Evolutionary conservation across 1,284 basidiomycete species (phyloP), one percentile per base, ranked within the genome.

Genomic region (Leccinum fallax): DNA sequence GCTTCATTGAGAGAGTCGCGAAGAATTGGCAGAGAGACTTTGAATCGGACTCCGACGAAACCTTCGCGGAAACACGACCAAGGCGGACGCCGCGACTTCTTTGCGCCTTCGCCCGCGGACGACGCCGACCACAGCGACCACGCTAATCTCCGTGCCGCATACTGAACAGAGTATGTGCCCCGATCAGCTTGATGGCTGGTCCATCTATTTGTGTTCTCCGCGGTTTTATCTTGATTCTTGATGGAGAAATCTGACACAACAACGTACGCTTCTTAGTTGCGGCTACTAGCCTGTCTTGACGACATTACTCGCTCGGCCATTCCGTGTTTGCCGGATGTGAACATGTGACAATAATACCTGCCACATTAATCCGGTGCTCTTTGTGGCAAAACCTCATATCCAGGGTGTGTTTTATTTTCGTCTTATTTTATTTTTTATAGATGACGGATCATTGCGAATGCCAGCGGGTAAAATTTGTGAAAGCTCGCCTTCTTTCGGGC

Each of bases 1-100:
- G 79, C 68, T 83, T 81, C 59, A 81, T 80, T 0, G 28, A 30
- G 28, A 30, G 28, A 30, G 28, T 30, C 28, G 28, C 28, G 28
- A 30, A 0, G 28, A 30, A 30, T 30, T 30, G 28, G 28, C 76
- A 10, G 83, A 59, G 78, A 70, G 24, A 24, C 63, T 62, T 69
- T 68, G 55, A 58, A 57, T 70, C 63, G 49, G 68, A 71, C 64
- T 61, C 57, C 16, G 16, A 40, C 38, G 58, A 61, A 67, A 67
- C 68, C 55, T 70, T 72, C 64, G 70, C 70, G 70, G 68, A 58
- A 40, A 26, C 16, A 11, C 43, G 15, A 11, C 43, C 32, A 34
- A 34, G 32, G 32, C 32, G 32, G 32, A 34, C 36, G 15, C 36
- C 28, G 32, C 34, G 36, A 21, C 53, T 55, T 55, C 53, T n/a